Conservation (phyloP, 108 stramenopile species). For the Cyclostephanos tholiformis region DNA sequence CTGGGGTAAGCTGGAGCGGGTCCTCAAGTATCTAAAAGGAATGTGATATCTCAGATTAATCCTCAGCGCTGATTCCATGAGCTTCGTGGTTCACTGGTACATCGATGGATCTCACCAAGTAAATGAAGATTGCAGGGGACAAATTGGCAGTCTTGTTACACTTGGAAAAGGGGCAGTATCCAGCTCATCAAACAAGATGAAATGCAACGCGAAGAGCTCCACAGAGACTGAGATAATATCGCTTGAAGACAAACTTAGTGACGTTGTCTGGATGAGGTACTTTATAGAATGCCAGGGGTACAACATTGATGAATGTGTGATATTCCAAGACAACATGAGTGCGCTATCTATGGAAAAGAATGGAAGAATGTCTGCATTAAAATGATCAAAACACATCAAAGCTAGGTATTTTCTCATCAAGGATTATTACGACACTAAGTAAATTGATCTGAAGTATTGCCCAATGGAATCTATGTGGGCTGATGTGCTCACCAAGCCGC, state of each 20-base stretch:
- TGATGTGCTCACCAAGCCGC: constrained; percentile 22
- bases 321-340: too few relatives aligned
- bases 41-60: too few relatives aligned
- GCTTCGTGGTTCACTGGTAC: constrained; percentile 17
- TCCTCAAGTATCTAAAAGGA: too few relatives aligned
- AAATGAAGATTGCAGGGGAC: constrained; percentile 52
- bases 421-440: constrained; percentile 1
- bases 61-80: too few relatives aligned
- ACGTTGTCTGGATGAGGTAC: too few relatives aligned
- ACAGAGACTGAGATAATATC: too few relatives aligned
- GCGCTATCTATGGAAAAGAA: constrained; percentile 18
- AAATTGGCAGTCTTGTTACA: constrained; percentile 50
- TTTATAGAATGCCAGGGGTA: too few relatives aligned
- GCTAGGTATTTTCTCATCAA: constrained; percentile 15
- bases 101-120: constrained; percentile 34
- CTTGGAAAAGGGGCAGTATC: constrained; percentile 52
- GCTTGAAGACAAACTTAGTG: too few relatives aligned
- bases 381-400: constrained; percentile 25
- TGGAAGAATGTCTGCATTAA: constrained; percentile 3
- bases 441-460: background rate
- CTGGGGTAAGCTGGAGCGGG: too few relatives aligned
- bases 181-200: too few relatives aligned
- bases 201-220: too few relatives aligned
- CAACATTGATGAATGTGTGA: too few relatives aligned
- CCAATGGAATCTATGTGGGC: constrained; percentile 7